phyloP scores from a whole-genome alignment of 1,139 yeast genomes.

The Debaryomyces sp. region DNA sequence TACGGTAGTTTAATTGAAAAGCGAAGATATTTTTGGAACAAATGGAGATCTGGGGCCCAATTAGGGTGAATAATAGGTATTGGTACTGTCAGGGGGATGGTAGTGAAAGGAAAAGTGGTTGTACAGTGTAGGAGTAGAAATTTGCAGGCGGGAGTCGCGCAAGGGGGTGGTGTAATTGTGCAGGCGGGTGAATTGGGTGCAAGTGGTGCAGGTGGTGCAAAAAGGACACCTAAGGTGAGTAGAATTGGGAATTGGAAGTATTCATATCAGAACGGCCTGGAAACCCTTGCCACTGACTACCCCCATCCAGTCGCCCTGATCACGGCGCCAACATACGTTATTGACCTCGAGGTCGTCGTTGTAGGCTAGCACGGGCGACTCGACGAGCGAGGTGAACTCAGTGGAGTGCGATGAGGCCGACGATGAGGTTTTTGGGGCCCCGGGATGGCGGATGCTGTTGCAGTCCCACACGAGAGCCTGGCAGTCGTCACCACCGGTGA shows the following conservation, averaged over 20 bases:
- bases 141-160: background rate
- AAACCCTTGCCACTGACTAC: conserved; percentile 78
- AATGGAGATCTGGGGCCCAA: background rate
- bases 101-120: background rate
- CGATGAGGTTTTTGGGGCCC: conserved; percentile 5
- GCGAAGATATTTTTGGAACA: background rate
- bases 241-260: background rate
- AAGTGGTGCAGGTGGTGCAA: background rate
- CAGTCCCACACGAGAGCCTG: conserved; percentile 89
- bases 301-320: conserved; percentile 77
- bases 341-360: conserved; percentile 71
- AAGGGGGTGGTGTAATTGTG: background rate
- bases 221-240: background rate
- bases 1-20: background rate
- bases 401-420: conserved; percentile 8
- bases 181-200: background rate
- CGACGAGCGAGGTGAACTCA: conserved; percentile 26
- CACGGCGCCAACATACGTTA: conserved; percentile 71
- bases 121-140: background rate
- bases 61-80: background rate
- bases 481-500: conserved; percentile 89
- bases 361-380: conserved; percentile 55
- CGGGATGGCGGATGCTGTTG: conserved; percentile 25
- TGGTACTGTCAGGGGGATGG: background rate
- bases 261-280: conserved; percentile 60